Evolutionary conservation across 495 filamentous ascomycete species (phyloP).

Genomic region (Lichenothelia convexa): DNA sequence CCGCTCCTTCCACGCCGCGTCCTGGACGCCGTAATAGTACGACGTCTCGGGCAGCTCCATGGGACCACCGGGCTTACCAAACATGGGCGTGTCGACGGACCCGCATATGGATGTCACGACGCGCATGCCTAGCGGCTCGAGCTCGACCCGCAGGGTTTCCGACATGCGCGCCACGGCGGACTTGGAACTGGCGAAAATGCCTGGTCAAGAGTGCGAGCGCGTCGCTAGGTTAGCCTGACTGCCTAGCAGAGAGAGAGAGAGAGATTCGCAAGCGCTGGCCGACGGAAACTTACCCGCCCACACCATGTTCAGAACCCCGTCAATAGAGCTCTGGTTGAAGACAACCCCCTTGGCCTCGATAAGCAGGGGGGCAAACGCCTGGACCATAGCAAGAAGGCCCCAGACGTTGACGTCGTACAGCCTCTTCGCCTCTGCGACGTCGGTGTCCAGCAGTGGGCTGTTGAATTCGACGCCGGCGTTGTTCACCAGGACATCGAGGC

Average conservation of each 20-base stretch:
- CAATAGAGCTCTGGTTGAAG: conserved; percentile 3
- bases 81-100: conserved; percentile 2
- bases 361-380: conserved; percentile 30
- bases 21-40: conserved; percentile 1
- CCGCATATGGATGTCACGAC: conserved; percentile 3
- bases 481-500: conserved; percentile 24
- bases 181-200: conserved; percentile 4
- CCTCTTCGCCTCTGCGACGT: conserved; percentile 18
- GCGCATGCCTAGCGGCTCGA: conserved; percentile 2
- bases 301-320: conserved; percentile 2
- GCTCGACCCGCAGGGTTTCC: conserved; percentile 3
- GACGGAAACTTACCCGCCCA: conserved; percentile 5
- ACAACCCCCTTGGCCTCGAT: conserved; percentile 2
- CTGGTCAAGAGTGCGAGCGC: neutral
- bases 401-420: conserved; percentile 28
- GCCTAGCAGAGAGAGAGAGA: too few species aligned
- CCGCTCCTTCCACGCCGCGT: conserved; percentile 2
- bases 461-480: conserved; percentile 16
- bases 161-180: conserved; percentile 1
- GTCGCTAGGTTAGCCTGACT: too few species aligned
- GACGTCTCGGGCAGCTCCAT: conserved; percentile 1
- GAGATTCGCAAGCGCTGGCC: too few species aligned
- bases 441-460: conserved; percentile 16
- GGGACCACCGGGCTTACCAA: conserved; percentile 1
- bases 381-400: conserved; percentile 21